Conservation (phyloP, 495 filamentous ascomycete genomes). For the Hypoxylon fragiforme region DNA sequence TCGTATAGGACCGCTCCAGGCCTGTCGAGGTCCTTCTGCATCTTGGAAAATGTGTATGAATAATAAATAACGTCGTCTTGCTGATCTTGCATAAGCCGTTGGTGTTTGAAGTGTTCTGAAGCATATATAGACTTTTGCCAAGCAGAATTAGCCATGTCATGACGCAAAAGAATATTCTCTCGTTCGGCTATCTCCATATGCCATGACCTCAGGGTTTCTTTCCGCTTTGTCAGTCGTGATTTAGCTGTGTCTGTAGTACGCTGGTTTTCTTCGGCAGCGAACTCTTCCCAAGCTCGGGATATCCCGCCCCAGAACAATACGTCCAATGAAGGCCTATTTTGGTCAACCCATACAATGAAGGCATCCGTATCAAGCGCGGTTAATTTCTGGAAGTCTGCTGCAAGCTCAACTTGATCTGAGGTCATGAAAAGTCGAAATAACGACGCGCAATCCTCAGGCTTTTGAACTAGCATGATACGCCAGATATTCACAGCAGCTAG, state of each 20-base stretch:
- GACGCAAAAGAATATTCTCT: slow-evolving; percentile 72
- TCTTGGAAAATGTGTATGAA: slow-evolving; percentile 68
- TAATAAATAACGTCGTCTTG: slow-evolving; percentile 83
- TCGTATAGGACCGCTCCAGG: slow-evolving; percentile 79
- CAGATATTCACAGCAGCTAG: slow-evolving; percentile 79
- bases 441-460: slow-evolving; percentile 76
- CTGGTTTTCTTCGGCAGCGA: slow-evolving; percentile 76
- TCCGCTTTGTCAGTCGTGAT: slow-evolving; percentile 68
- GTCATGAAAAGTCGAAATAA: slow-evolving; percentile 70
- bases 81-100: slow-evolving; percentile 83
- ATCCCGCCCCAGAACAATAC: slow-evolving; percentile 75
- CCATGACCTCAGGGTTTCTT: slow-evolving; percentile 82
- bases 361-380: slow-evolving; percentile 83
- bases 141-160: slow-evolving; percentile 80
- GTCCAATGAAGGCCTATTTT: slow-evolving; percentile 79
- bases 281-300: slow-evolving; percentile 81
- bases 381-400: slow-evolving; percentile 77
- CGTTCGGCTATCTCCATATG: slow-evolving; percentile 63
- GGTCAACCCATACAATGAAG: slow-evolving; percentile 86
- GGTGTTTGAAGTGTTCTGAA: slow-evolving; percentile 88
- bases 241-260: slow-evolving; percentile 73
- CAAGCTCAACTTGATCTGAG: slow-evolving; percentile 70
- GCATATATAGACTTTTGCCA: slow-evolving; percentile 95
- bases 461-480: slow-evolving; percentile 90
- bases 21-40: slow-evolving; percentile 72